phyloP scores from a whole-genome alignment of 306 rosid species.

The Coriaria nepalensis region DNA sequence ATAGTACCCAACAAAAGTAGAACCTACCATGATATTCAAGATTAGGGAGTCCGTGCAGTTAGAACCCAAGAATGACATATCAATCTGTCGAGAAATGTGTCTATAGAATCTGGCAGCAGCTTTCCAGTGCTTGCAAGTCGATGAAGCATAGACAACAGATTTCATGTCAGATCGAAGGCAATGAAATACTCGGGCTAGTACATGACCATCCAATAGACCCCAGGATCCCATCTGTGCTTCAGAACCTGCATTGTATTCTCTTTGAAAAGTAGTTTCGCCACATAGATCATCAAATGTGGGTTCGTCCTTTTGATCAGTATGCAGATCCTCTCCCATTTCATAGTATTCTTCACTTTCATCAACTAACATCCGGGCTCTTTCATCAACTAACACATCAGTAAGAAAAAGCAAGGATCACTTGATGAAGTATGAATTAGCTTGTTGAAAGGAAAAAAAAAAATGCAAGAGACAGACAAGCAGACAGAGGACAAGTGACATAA shows the following conservation, averaged over 20 bases:
- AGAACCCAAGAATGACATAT: constrained; percentile 64
- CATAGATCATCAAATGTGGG: constrained; percentile 62
- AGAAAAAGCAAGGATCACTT: not conserved
- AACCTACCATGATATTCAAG: constrained; percentile 62
- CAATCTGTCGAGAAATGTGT: constrained; percentile 58
- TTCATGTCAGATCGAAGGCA: constrained; percentile 61
- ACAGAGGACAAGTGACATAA: no score
- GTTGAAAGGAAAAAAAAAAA: no score
- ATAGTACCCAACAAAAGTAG: constrained; percentile 15
- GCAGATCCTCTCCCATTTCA: constrained; percentile 40
- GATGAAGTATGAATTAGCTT: no score
- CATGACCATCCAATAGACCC: constrained; percentile 62
- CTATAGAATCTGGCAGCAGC: constrained; percentile 58
- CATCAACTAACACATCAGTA: constrained; percentile 14
- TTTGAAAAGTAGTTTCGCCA: constrained; percentile 40
- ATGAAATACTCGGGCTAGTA: constrained; percentile 72
- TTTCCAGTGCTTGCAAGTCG: constrained; percentile 90
- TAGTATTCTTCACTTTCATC: constrained; percentile 60
- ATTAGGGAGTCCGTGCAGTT: constrained; percentile 58
- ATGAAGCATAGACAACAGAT: constrained; percentile 62
- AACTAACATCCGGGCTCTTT: constrained; percentile 55
- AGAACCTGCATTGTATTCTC: constrained; percentile 27
- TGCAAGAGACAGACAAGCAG: no score
- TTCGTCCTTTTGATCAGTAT: constrained; percentile 35
- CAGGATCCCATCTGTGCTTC: constrained; percentile 44